phyloP scores from a whole-genome alignment of 2,329 filamentous ascomycete genomes.

The Clarireedia hainanense region DNA sequence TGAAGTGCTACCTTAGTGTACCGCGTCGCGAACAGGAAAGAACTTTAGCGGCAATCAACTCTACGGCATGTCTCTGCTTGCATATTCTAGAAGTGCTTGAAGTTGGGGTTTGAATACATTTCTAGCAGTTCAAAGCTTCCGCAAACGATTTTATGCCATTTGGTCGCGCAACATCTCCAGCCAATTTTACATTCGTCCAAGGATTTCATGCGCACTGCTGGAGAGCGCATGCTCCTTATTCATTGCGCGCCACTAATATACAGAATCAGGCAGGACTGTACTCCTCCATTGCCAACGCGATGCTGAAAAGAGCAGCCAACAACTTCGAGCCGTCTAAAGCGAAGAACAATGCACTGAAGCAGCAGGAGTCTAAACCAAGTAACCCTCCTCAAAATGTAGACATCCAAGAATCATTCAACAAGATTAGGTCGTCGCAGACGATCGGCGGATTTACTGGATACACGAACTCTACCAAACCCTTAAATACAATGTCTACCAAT shows the following conservation, averaged over 20 bases:
- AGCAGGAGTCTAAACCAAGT: constrained; percentile 50
- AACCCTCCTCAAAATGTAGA: constrained; percentile 42
- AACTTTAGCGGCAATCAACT: too few relatives aligned
- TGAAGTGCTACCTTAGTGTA: too few relatives aligned
- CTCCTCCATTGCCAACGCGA: constrained; percentile 28
- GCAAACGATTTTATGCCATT: constrained; percentile 27
- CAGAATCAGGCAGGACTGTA: constrained; percentile 13
- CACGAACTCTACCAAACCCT: constrained; percentile 14
- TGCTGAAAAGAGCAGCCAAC: constrained; percentile 28
- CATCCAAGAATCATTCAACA: constrained; percentile 45
- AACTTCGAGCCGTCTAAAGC: constrained; percentile 14
- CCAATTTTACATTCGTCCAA: constrained; percentile 21
- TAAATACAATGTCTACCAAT: constrained; percentile 21
- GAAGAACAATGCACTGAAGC: constrained; percentile 34
- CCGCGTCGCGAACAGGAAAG: too few relatives aligned
- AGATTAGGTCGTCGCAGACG: constrained; percentile 32
- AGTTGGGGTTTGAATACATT: constrained; percentile 11
- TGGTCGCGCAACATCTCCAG: constrained; percentile 21
- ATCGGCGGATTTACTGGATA: constrained; percentile 31
- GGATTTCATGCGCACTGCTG: constrained; percentile 23
- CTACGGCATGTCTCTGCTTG: too few relatives aligned
- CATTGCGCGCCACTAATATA: constrained; percentile 17
- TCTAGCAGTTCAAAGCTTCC: constrained; percentile 8
- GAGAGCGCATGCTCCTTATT: constrained; percentile 18
- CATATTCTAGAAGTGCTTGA: too few relatives aligned